These are phyloP conservation scores for Talaromyces sp. DNA, from an alignment of 2,329 filamentous ascomycete genomes.

Conservation along the genomic window DNA sequence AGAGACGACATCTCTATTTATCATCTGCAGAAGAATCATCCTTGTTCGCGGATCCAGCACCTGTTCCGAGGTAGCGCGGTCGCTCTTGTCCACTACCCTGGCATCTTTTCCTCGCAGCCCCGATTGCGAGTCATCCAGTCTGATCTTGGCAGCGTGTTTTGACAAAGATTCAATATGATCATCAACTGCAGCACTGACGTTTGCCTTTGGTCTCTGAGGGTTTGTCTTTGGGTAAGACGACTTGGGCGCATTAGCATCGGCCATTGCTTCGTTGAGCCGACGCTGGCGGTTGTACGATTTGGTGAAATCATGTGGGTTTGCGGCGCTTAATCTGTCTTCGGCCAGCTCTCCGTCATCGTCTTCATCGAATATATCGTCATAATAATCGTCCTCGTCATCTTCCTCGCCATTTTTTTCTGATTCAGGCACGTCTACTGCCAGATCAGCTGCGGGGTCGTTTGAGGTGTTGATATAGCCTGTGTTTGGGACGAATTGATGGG, in stretches of 20 bases:
- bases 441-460: constrained; percentile 6
- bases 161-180: constrained; percentile 83
- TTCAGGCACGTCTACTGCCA: constrained; percentile 6
- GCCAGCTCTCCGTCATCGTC: constrained; percentile 41
- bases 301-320: constrained; percentile 63
- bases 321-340: constrained; percentile 52
- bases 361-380: constrained; percentile 49
- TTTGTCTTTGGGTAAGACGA: constrained; percentile 65
- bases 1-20: constrained; percentile 82
- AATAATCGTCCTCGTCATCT: constrained; percentile 53
- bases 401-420: constrained; percentile 39
- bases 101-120: constrained; percentile 47
- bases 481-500: constrained; percentile 46
- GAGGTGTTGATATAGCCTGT: constrained; percentile 6
- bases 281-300: constrained; percentile 85
- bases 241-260: constrained; percentile 46
- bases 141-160: constrained; percentile 79
- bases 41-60: constrained; percentile 90
- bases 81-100: constrained; percentile 65
- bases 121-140: constrained; percentile 60
- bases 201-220: constrained; percentile 70
- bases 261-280: constrained; percentile 53
- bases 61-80: constrained; percentile 89
- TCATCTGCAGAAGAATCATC: constrained; percentile 93
- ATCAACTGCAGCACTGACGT: constrained; percentile 73